A percentile compares a stretch with the other conserved stretches of the same genome.
Conservation (phyloP, 495 filamentous ascomycete species). For the Talaromyces adpressus region DNA sequence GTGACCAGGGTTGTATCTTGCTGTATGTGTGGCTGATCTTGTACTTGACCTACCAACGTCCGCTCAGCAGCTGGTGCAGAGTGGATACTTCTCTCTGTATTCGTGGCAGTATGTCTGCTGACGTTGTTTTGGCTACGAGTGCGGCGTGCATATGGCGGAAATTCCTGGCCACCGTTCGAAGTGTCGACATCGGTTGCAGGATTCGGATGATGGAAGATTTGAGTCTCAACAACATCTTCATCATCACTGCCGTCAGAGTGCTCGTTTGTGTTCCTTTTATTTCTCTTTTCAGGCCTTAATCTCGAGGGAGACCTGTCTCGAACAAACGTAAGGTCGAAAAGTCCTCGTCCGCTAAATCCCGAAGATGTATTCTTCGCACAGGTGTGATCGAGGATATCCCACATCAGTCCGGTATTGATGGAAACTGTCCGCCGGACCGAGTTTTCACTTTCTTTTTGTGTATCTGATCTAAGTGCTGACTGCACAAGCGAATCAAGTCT, state of each 20-base stretch:
- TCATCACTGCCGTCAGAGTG: background rate
- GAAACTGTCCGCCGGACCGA: background rate
- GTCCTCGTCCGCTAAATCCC: background rate
- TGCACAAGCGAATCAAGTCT: conserved; percentile 5
- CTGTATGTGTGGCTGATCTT: background rate
- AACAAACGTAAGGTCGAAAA: conserved; percentile 4
- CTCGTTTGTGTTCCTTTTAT: background rate
- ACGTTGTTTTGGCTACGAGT: background rate
- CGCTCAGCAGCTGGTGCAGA: conserved; percentile 2
- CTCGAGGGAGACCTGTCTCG: background rate
- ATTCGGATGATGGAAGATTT: conserved; percentile 8
- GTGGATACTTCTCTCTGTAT: background rate
- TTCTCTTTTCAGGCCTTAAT: background rate
- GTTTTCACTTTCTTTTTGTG: background rate
- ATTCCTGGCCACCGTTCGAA: conserved; percentile 8
- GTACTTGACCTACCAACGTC: background rate
- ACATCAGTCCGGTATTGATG: conserved; percentile 5
- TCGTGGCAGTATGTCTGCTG: background rate
- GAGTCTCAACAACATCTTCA: conserved; percentile 1
- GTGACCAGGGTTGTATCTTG: background rate
- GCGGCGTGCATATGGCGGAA: conserved; percentile 1
- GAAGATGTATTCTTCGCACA: background rate
- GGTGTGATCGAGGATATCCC: conserved; percentile 6
- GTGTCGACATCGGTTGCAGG: conserved; percentile 7
- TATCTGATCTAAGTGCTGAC: conserved; percentile 1